A percentile compares a stretch with the other conserved stretches of the same genome.
Evolutionary conservation across 129 eudicot genomes (phyloP).

Genomic region (Centrapalus pauciflorus): DNA sequence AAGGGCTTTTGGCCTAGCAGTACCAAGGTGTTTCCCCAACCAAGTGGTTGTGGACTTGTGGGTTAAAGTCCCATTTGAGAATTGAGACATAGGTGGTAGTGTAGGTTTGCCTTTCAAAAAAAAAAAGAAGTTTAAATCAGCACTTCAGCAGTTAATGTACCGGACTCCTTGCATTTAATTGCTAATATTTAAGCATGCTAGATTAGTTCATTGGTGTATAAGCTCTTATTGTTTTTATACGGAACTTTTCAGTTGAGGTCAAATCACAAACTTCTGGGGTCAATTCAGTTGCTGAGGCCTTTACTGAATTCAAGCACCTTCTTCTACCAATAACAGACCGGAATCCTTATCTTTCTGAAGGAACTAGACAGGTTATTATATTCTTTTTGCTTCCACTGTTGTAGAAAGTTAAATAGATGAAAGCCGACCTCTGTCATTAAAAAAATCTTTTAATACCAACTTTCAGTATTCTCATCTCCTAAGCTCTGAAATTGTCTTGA

Average conservation of each 20-base stretch:
- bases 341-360: conserved; percentile 94
- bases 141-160: neutral
- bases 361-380: conserved; percentile 80
- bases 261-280: conserved; percentile 59
- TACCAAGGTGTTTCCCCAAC: no score
- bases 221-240: conserved; percentile 2
- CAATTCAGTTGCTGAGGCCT: conserved; percentile 54
- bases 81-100: no score
- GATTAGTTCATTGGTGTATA: neutral
- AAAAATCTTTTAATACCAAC: no score
- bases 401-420: neutral
- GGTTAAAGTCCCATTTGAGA: no score
- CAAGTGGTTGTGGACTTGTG: no score
- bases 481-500: neutral
- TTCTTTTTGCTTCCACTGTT: neutral
- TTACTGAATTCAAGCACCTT: conserved; percentile 81
- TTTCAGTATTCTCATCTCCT: neutral
- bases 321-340: conserved; percentile 93
- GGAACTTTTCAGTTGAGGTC: conserved; percentile 45
- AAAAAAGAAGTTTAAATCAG: no score
- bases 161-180: neutral
- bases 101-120: no score
- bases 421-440: no score
- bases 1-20: neutral
- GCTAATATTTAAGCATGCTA: neutral